A percentile compares a stretch with the other conserved stretches of the same genome.
Evolutionary conservation across 345 rosid genomes (phyloP).

Genomic region (Hypericum androsaemum): DNA sequence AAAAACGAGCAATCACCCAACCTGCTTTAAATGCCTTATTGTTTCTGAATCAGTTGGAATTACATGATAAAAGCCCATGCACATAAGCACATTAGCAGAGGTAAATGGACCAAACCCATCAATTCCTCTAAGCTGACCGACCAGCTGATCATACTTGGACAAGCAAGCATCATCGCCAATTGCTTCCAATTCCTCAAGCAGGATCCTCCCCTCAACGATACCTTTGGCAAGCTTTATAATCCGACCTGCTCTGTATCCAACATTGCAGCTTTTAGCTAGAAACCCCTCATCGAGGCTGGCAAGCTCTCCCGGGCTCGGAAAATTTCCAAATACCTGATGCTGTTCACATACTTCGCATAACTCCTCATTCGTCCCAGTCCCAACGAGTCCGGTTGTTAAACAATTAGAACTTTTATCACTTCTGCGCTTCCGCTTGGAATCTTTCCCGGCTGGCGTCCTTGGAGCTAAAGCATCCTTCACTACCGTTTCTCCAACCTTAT

Average conservation of each 20-base stretch:
- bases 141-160: slow-evolving; percentile 18
- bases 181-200: slow-evolving; percentile 29
- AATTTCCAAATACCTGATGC: slow-evolving; percentile 16
- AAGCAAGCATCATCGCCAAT: slow-evolving; percentile 15
- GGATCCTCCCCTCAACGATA: slow-evolving; percentile 35
- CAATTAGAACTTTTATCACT: slow-evolving; percentile 6
- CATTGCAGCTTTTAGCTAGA: slow-evolving; percentile 36
- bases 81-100: slow-evolving; percentile 41
- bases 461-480: slow-evolving; percentile 15
- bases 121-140: slow-evolving; percentile 22
- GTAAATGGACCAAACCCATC: slow-evolving; percentile 53
- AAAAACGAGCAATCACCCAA: neutral
- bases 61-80: slow-evolving; percentile 44
- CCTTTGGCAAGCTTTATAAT: slow-evolving; percentile 34
- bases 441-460: slow-evolving; percentile 22
- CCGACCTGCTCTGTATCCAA: slow-evolving; percentile 40
- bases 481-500: too few species aligned
- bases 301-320: slow-evolving; percentile 39
- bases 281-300: slow-evolving; percentile 33
- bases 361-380: neutral
- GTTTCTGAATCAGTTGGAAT: slow-evolving; percentile 51
- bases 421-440: slow-evolving; percentile 16
- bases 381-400: slow-evolving; percentile 12
- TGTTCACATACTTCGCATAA: too few species aligned
- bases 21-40: slow-evolving; percentile 41